These are phyloP conservation scores for Kondoa malvinella DNA, from an alignment of 768 basidiomycete species.

Conservation along the genomic window DNA sequence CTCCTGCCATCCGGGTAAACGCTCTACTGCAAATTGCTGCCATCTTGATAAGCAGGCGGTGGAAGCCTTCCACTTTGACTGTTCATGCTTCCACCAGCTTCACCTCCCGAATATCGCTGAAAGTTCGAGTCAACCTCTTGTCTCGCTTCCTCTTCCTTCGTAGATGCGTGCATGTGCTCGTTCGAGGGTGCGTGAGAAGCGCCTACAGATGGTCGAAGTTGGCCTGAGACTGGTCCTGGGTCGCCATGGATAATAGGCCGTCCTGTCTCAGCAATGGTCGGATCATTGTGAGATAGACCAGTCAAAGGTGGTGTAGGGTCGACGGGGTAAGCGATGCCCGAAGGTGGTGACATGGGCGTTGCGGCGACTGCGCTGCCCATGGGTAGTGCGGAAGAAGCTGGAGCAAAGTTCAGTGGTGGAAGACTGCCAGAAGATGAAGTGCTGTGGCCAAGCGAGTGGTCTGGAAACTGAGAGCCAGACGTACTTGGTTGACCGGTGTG, in stretches of 20 bases:
- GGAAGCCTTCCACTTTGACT: neutral
- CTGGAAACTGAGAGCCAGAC: too few species aligned
- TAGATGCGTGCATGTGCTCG: neutral
- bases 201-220: slow-evolving; percentile 19
- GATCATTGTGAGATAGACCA: slow-evolving; percentile 7
- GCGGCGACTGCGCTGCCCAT: slow-evolving; percentile 21
- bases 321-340: slow-evolving; percentile 26
- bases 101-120: slow-evolving; percentile 6
- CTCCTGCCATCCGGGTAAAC: too few species aligned
- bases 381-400: neutral
- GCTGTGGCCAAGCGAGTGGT: neutral
- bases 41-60: neutral
- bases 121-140: slow-evolving; percentile 9
- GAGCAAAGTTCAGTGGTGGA: slow-evolving; percentile 6
- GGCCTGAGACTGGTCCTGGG: slow-evolving; percentile 26
- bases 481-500: too few species aligned
- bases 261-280: slow-evolving; percentile 30
- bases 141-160: slow-evolving; percentile 17
- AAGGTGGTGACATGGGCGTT: slow-evolving; percentile 22
- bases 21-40: too few species aligned
- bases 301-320: slow-evolving; percentile 27
- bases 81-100: neutral
- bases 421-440: neutral
- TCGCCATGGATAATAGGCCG: slow-evolving; percentile 25
- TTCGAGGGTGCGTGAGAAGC: neutral